A percentile compares a stretch with the other conserved stretches of the same genome.
These are phyloP conservation scores for Morella rubra DNA, from an alignment of 306 rosid species.

Conservation along the genomic window DNA sequence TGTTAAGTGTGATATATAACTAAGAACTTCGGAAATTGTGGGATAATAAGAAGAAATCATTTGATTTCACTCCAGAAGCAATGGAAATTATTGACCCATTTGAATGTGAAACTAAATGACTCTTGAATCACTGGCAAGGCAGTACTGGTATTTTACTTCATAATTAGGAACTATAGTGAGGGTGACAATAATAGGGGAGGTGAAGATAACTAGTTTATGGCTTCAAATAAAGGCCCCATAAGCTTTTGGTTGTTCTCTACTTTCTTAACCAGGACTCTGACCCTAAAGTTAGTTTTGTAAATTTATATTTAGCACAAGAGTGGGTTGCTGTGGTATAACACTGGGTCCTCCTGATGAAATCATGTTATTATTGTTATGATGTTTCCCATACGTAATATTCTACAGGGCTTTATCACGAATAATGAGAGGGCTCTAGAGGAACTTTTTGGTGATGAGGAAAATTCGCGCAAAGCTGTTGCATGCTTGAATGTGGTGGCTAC, in stretches of 20 bases:
- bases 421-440: conserved; percentile 88
- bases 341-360: neutral
- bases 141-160: no score
- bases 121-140: neutral
- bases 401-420: conserved; percentile 86
- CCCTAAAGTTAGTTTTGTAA: neutral
- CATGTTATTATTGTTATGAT: conserved; percentile 22
- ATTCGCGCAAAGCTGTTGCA: conserved; percentile 57
- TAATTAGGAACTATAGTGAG: neutral
- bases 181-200: neutral
- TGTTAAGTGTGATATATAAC: neutral
- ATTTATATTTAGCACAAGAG: neutral
- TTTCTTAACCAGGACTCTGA: neutral
- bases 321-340: neutral
- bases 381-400: conserved; percentile 23
- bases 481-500: conserved; percentile 80
- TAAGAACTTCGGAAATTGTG: no score
- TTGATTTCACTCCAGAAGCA: neutral
- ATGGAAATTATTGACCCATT: neutral
- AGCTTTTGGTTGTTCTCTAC: neutral
- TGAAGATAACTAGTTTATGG: neutral
- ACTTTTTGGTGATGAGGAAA: conserved; percentile 84
- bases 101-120: neutral
- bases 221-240: neutral
- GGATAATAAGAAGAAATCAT: no score